These are phyloP conservation scores for Aspergillus olivimuriae DNA, from an alignment of 495 filamentous ascomycete species.

Conservation along the genomic window DNA sequence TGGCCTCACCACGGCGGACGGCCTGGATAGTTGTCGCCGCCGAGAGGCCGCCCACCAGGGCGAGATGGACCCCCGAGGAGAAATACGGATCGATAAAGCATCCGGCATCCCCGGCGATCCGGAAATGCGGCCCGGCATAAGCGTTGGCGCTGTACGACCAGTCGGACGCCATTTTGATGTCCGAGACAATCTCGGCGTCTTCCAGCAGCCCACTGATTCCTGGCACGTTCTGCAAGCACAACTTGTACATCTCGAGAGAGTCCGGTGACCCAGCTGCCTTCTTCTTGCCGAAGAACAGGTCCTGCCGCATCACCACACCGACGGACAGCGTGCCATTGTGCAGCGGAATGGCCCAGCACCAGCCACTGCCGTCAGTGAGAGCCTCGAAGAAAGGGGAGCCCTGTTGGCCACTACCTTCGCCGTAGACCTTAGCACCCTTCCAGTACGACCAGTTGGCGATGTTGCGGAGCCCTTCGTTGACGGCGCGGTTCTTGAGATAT, in stretches of 20 bases:
- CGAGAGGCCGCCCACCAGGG: slow-evolving; percentile 26
- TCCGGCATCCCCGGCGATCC: slow-evolving; percentile 39
- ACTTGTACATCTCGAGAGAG: not conserved
- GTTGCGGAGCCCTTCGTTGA: slow-evolving; percentile 36
- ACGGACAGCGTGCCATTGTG: slow-evolving; percentile 37
- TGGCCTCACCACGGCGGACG: too few species aligned
- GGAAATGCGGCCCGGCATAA: slow-evolving; percentile 27
- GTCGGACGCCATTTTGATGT: slow-evolving; percentile 33
- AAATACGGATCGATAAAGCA: slow-evolving; percentile 41
- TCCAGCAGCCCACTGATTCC: slow-evolving; percentile 14
- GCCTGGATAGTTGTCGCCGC: slow-evolving; percentile 23
- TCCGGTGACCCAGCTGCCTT: slow-evolving; percentile 6
- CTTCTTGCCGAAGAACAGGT: slow-evolving; percentile 18
- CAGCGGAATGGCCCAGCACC: slow-evolving; percentile 41
- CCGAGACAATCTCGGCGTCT: slow-evolving; percentile 20
- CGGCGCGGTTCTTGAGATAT: slow-evolving; percentile 38
- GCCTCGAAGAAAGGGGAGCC: slow-evolving; percentile 37
- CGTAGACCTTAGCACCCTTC: slow-evolving; percentile 22
- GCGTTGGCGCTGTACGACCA: slow-evolving; percentile 35
- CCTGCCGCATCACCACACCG: slow-evolving; percentile 34
- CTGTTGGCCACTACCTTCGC: slow-evolving; percentile 21
- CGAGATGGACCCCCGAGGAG: slow-evolving; percentile 36
- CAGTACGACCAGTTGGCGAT: slow-evolving; percentile 43
- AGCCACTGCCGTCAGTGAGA: slow-evolving; percentile 34
- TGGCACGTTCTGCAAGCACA: not conserved